phyloP scores from a whole-genome alignment of 768 basidiomycete species.

The Mycena haematopus region DNA sequence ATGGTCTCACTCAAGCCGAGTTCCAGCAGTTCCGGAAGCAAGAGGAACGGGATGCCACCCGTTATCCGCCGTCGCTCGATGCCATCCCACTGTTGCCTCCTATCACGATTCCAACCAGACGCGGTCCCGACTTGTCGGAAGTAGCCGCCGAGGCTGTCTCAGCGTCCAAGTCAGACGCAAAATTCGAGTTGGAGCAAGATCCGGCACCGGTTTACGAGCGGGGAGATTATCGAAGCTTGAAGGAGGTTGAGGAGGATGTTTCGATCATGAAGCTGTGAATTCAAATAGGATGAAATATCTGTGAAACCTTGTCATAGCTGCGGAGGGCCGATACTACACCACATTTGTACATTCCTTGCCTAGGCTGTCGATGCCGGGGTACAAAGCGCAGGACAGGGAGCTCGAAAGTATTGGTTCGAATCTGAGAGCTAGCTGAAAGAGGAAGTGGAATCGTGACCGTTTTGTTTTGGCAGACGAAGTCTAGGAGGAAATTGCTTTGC shows the following conservation, averaged over 20 bases:
- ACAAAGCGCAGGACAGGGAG: not conserved
- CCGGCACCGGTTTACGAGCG: constrained; percentile 25
- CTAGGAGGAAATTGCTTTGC: constrained; percentile 9
- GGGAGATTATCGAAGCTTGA: constrained; percentile 15
- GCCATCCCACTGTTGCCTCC: constrained; percentile 18
- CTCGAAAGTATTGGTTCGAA: not conserved
- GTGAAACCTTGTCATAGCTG: constrained; percentile 3
- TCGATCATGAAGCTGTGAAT: not conserved
- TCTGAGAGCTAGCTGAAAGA: constrained; percentile 13
- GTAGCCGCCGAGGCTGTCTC: too few relatives aligned
- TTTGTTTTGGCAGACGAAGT: not conserved
- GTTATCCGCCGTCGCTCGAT: constrained; percentile 30
- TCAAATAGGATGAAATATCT: constrained; percentile 2
- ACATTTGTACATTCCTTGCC: not conserved
- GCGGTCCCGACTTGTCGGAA: not conserved
- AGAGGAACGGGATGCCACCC: constrained; percentile 29
- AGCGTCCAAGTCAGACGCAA: not conserved
- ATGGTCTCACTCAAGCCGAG: constrained; percentile 33
- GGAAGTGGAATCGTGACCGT: not conserved
- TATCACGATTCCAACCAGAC: constrained; percentile 18
- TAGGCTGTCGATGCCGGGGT: not conserved
- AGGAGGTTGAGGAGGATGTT: constrained; percentile 1
- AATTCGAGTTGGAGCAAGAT: not conserved
- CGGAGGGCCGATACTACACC: not conserved
- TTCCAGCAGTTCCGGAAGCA: constrained; percentile 21